Evolutionary conservation across 2,329 filamentous ascomycete genomes (phyloP).

Genomic region (Fulvia fulva): DNA sequence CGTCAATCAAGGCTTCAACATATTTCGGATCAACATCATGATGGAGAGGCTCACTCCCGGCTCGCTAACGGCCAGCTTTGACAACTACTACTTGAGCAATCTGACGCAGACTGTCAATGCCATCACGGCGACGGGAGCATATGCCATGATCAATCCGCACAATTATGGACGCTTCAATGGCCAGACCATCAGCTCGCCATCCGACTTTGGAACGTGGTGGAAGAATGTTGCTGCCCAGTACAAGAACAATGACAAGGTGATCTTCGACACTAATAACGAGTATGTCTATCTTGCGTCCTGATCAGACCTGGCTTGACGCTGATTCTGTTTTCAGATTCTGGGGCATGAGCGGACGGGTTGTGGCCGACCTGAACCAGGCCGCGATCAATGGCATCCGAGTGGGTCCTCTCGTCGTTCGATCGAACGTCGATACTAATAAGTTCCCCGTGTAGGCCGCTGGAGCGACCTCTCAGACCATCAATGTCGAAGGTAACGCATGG

Average conservation of each 20-base stretch:
- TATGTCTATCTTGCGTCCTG: too few species aligned
- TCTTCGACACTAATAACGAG: conserved; percentile 49
- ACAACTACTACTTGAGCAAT: conserved; percentile 43
- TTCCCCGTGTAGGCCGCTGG: too few species aligned
- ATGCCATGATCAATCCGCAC: conserved; percentile 49
- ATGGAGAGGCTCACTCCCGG: conserved; percentile 57
- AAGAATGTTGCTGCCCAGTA: conserved; percentile 38
- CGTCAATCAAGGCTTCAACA: conserved; percentile 53
- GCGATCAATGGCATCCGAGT: conserved; percentile 45
- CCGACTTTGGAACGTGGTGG: conserved; percentile 44
- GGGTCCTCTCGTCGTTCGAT: too few species aligned
- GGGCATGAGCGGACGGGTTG: conserved; percentile 42
- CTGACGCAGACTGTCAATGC: conserved; percentile 39
- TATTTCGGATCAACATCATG: conserved; percentile 54
- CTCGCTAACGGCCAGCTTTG: conserved; percentile 44
- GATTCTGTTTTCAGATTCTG: too few species aligned
- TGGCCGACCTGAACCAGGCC: conserved; percentile 47
- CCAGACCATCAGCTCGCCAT: conserved; percentile 42
- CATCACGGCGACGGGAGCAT: conserved; percentile 46
- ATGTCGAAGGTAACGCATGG: conserved; percentile 56
- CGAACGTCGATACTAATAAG: too few species aligned
- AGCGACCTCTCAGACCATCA: conserved; percentile 53
- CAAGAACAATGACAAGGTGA: conserved; percentile 40
- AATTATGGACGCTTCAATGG: conserved; percentile 42
- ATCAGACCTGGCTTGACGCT: too few species aligned